These are phyloP conservation scores for Sungouiozyma intestinalis DNA, from an alignment of 805 yeast genomes.

Conservation along the genomic window DNA sequence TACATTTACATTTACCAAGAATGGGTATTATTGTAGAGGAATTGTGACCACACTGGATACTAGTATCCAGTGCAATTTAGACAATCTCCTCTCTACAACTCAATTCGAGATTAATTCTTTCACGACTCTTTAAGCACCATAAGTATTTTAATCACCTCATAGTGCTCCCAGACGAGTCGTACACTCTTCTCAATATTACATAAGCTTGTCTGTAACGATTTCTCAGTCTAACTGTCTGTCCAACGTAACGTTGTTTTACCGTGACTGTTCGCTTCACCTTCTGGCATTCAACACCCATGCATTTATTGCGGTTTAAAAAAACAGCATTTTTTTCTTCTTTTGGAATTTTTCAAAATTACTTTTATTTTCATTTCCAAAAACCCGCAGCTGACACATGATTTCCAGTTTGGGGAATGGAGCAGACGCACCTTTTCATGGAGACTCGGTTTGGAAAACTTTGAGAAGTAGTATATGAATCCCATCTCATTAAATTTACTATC, in stretches of 20 bases:
- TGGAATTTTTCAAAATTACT: too few species aligned
- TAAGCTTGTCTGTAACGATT: too few species aligned
- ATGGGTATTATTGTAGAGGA: conserved; percentile 32
- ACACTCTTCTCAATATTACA: conserved; percentile 9
- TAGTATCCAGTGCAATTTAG: conserved; percentile 5
- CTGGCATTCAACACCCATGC: background rate
- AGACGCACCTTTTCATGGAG: background rate
- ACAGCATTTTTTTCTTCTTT: too few species aligned
- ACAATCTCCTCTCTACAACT: conserved; percentile 31
- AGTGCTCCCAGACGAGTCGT: conserved; percentile 21
- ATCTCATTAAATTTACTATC: background rate
- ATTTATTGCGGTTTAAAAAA: background rate
- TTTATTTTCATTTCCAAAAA: background rate
- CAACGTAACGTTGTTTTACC: too few species aligned
- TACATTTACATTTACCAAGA: conserved; percentile 26
- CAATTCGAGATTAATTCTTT: conserved; percentile 24
- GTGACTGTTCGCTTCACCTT: too few species aligned
- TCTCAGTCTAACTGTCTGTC: too few species aligned
- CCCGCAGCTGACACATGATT: background rate
- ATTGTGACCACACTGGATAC: conserved; percentile 23
- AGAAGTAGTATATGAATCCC: background rate
- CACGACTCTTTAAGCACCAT: conserved; percentile 9
- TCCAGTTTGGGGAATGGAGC: background rate
- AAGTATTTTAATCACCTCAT: conserved; percentile 5
- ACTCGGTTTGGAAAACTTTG: background rate